Base-by-base conservation (phyloP, 1,284 basidiomycete species). In the Ceratorhiza oryzae-sativae region DNA sequence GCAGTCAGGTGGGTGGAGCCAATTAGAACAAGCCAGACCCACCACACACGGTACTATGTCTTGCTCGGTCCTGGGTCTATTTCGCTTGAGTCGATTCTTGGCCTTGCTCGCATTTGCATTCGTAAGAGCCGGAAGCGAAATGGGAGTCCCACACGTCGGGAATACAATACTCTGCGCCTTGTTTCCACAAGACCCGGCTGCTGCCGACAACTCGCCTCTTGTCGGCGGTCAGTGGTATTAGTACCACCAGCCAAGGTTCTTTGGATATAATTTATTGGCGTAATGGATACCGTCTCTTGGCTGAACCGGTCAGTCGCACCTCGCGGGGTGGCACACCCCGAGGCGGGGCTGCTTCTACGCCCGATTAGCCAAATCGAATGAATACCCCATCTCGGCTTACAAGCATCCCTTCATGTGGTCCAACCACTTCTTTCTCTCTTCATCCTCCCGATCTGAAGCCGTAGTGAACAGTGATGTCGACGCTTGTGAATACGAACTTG, bases 401-500 rank as follows among this genome's bases (percentile, higher is more conserved):
- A 53, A 53, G 12, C 8, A 10, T 13, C 23, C 53, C 53, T 56
- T 39, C 30, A 32, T 27, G 13, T 32, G 30, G 2, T 56, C 53
- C 27, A 56, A n/a, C 27, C 27, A 56, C n/a, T 56, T 56, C 12
- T 5, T 27, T n/a, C 53, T 9, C 25, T 56, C 53, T 9, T n/a
- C 30, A 34, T 30, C 36, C n/a, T 56, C 53, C 18, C 18, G 15
- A 56, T 56, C 53, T 9, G 53, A 56, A 56, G 53, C 53, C 8
- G 53, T 8, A 18, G 53, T 56, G 36, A 56, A 56, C 27, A 56
- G 23, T 12, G 53, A 56, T 3, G 53, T 56, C 53, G 53, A 56
- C 13, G 13, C 30, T 39, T 56, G 53, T 5, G 30, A 34, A 56
- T 18, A n/a, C n/a, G n/a, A n/a, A n/a, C n/a, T n/a, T n/a, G n/a